Evolutionary conservation across 257 asterid species (phyloP), one percentile per base, ranked within the genome.

Genomic region (Solanum okadae): DNA sequence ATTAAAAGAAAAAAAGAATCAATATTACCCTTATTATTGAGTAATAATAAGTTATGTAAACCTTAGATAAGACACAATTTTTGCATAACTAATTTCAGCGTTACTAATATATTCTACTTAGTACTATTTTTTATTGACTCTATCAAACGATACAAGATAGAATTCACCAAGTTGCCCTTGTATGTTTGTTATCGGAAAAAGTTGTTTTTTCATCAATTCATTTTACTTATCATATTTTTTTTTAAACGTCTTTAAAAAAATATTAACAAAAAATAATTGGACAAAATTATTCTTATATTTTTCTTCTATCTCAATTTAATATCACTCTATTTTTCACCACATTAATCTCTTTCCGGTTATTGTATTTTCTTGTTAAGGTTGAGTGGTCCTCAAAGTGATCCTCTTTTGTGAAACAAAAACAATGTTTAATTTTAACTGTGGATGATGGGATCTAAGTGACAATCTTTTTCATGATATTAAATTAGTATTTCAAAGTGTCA

Each of bases 371-470:
- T 82, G 40, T 81, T 16, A 18, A 27, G 67, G 6, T 81, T 46
- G 15, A 46, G 27, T 46, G 70, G 42, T 81, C 12, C 68, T 81
- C 27, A 81, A 46, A 46, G 25, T 46, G 86, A 29, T 82, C 42
- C 12, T 18, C 29, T 16, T 31, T 82, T 49, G 29, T 82, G 86
- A 82, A 82, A 31, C 44, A 29, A 42, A 38, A 86, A 76, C 63
- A 12, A 73, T 22, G 59, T 46, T 3, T 49, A 2, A 87, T 14
- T 77, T 34, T 63, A 65, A 56, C 75, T 61, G 27, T 82, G 65
- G 82, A 29, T 87, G 88, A 90, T 87, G 87, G 90, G 88, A 91
- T 90, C 90, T 87, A 87, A 84, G 88, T 85, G 85, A 84, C 88
- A 67, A 65, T 42, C 63, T 44, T 65, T 85, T 6, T 77, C 72